Evolutionary conservation across 1,139 yeast species (phyloP).

Genomic region (Blastobotrys proliferans): DNA sequence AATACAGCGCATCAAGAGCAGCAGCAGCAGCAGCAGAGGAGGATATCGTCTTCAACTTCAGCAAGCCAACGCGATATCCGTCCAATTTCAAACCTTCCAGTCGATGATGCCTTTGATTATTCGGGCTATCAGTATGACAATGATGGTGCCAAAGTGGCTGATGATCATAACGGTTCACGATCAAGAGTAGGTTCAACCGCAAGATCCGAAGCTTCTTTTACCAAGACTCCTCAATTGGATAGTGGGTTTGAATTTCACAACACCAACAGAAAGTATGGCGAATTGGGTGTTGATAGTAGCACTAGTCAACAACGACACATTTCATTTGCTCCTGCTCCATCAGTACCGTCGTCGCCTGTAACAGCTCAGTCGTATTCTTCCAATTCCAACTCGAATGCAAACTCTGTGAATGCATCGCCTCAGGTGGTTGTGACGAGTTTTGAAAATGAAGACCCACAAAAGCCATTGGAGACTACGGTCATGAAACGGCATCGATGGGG

Average conservation of each 20-base stretch:
- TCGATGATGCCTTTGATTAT: constrained; percentile 27
- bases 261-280: background rate
- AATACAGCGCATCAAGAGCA: background rate
- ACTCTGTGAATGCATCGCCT: background rate
- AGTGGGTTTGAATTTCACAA: constrained; percentile 4
- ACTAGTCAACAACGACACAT: constrained; percentile 15
- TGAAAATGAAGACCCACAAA: background rate
- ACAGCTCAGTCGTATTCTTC: constrained; percentile 2
- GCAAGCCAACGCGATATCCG: constrained; percentile 17
- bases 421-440: background rate
- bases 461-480: constrained; percentile 22
- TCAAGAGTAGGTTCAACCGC: background rate
- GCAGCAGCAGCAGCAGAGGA: constrained; percentile 4
- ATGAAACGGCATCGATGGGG: constrained; percentile 89
- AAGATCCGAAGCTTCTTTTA: background rate
- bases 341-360: constrained; percentile 3
- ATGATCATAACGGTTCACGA: background rate
- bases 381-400: no score
- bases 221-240: constrained; percentile 3
- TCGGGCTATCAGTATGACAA: constrained; percentile 18
- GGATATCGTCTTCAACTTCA: no score
- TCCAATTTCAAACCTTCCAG: constrained; percentile 23
- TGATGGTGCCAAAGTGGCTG: background rate
- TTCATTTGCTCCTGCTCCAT: constrained; percentile 16
- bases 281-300: background rate